A percentile compares a stretch with the other conserved stretches of the same genome.
Conservation (phyloP, 805 yeast species). For the Ogataea trehalophila region DNA sequence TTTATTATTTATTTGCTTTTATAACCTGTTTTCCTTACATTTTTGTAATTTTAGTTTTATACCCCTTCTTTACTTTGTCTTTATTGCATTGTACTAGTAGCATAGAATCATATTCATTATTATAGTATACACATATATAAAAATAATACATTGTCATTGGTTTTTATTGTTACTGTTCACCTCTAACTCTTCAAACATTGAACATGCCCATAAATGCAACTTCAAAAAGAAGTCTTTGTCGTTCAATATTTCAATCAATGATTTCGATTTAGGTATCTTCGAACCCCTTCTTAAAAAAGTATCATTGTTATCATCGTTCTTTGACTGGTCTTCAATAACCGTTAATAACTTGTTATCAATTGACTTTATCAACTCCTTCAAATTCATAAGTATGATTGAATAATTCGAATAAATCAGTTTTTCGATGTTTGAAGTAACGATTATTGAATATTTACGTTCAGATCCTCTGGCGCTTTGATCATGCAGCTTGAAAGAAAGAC, state of each 20-base stretch:
- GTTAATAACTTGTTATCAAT: conserved; percentile 28
- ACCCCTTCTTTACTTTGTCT: background rate
- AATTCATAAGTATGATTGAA: conserved; percentile 42
- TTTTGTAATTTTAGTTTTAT: too few species aligned
- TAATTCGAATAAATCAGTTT: conserved; percentile 49
- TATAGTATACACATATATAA: too few species aligned
- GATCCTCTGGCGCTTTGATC: conserved; percentile 71
- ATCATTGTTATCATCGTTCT: conserved; percentile 38
- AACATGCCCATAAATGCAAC: conserved; percentile 61
- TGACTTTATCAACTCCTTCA: conserved; percentile 36
- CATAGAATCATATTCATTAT: too few species aligned
- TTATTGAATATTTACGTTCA: conserved; percentile 60
- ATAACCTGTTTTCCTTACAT: too few species aligned
- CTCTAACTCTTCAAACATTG: conserved; percentile 34
- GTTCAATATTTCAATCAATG: conserved; percentile 48
- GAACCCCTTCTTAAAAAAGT: conserved; percentile 53
- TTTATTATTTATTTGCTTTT: background rate
- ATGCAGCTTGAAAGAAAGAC: conserved; percentile 53
- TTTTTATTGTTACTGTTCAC: too few species aligned
- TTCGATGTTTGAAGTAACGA: conserved; percentile 54
- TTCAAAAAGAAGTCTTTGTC: conserved; percentile 52
- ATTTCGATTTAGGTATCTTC: conserved; percentile 46
- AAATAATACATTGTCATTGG: too few species aligned
- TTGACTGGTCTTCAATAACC: conserved; percentile 12
- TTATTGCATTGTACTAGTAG: background rate